A percentile compares a stretch with the other conserved stretches of the same genome.
phyloP scores from a whole-genome alignment of 768 basidiomycete species.

The Multifurca ochricompacta region DNA sequence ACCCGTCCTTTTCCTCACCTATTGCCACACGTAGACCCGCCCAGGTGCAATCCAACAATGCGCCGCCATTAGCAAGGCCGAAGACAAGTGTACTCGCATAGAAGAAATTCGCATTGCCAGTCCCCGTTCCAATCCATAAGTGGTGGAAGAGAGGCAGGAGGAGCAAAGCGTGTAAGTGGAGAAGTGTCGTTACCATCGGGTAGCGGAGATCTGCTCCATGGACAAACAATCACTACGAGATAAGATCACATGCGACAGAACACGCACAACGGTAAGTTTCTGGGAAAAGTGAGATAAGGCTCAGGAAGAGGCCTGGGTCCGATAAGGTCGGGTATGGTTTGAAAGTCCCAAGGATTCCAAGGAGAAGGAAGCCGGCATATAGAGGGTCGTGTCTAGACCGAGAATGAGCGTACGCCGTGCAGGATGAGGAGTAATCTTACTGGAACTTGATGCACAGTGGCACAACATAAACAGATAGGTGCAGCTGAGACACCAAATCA shows the following conservation, averaged over 20 bases:
- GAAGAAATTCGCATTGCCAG: slow-evolving; percentile 97
- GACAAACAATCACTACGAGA: not conserved
- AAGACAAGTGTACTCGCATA: slow-evolving; percentile 95
- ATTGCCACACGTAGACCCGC: slow-evolving; percentile 75
- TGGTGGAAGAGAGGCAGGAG: slow-evolving; percentile 88
- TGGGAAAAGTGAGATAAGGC: slow-evolving; percentile 74
- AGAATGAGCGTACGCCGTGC: not conserved
- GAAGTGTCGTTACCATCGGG: slow-evolving; percentile 73
- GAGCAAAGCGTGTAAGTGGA: slow-evolving; percentile 76
- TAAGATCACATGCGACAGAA: not conserved
- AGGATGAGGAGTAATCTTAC: slow-evolving; percentile 33
- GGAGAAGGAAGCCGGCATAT: slow-evolving; percentile 66
- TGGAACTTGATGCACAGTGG: slow-evolving; percentile 88
- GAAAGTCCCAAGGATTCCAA: slow-evolving; percentile 75
- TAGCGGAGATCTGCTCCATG: slow-evolving; percentile 63
- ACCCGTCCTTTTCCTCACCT: slow-evolving; percentile 45
- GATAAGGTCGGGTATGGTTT: slow-evolving; percentile 90
- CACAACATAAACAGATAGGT: slow-evolving; percentile 71
- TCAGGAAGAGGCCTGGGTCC: slow-evolving; percentile 81
- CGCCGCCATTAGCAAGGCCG: slow-evolving; percentile 80
- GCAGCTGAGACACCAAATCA: slow-evolving; percentile 43
- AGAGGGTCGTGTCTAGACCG: slow-evolving; percentile 68
- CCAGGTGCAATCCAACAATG: slow-evolving; percentile 72
- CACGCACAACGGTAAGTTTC: slow-evolving; percentile 73
- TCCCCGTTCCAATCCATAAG: slow-evolving; percentile 85